These are phyloP conservation scores for Curvularia lunata DNA, from an alignment of 2,329 filamentous ascomycete species.

Conservation along the genomic window DNA sequence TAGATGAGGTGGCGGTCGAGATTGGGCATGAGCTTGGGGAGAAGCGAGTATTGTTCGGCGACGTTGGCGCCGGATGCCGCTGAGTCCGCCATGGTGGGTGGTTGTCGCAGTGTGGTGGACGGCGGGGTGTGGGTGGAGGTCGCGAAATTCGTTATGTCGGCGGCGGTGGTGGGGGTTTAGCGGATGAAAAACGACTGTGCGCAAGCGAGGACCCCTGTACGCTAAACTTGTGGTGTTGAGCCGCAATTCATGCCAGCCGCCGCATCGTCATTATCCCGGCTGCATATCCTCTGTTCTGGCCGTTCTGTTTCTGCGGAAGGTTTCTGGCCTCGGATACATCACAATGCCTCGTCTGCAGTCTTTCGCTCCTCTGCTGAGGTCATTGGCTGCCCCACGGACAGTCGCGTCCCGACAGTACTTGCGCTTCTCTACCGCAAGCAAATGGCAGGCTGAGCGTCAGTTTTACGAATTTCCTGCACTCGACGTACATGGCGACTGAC, in stretches of 20 bases:
- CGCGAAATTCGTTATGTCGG: constrained; percentile 25
- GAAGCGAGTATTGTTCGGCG: constrained; percentile 76
- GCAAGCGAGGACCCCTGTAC: constrained; percentile 43
- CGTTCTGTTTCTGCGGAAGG: not conserved
- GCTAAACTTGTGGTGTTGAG: constrained; percentile 47
- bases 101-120: constrained; percentile 16
- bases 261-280: constrained; percentile 11
- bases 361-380: constrained; percentile 50
- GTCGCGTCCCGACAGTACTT: constrained; percentile 49
- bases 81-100: constrained; percentile 50
- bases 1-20: constrained; percentile 97
- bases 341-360: constrained; percentile 47
- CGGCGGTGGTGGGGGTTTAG: constrained; percentile 15
- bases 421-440: constrained; percentile 49
- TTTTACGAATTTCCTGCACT: not conserved
- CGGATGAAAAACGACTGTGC: constrained; percentile 45
- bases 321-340: not conserved
- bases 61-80: constrained; percentile 63
- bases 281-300: not conserved
- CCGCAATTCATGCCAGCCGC: constrained; percentile 20
- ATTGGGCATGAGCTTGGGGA: constrained; percentile 87
- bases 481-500: constrained; percentile 1
- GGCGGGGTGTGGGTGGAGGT: constrained; percentile 13
- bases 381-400: constrained; percentile 47
- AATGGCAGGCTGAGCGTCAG: constrained; percentile 38